Conservation (phyloP, 768 basidiomycete genomes). For the Lepiota venenata region DNA sequence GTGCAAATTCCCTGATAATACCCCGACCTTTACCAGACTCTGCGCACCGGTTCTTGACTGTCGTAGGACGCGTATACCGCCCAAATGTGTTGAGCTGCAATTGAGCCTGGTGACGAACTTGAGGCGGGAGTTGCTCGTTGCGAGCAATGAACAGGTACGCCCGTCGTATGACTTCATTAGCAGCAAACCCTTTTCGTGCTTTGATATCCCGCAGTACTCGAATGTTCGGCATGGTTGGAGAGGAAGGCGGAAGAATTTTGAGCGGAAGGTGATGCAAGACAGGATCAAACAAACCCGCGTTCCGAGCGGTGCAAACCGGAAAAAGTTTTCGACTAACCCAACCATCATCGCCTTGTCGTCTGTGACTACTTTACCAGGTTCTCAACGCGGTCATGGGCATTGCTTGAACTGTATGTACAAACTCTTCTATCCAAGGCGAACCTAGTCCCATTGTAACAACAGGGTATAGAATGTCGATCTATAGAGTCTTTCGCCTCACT, state of each 20-base stretch:
- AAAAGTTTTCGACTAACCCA: neutral
- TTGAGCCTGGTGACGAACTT: constrained; percentile 92
- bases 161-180: constrained; percentile 78
- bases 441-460: neutral
- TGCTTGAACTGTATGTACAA: constrained; percentile 16
- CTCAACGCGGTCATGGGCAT: constrained; percentile 24
- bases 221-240: constrained; percentile 34
- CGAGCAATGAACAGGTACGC: constrained; percentile 94
- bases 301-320: constrained; percentile 31
- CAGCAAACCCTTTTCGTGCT: constrained; percentile 65
- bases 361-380: neutral
- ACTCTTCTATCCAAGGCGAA: neutral
- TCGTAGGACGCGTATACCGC: constrained; percentile 77
- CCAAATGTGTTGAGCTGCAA: constrained; percentile 88
- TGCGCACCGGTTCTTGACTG: constrained; percentile 85
- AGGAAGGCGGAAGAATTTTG: neutral
- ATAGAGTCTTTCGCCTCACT: constrained; percentile 57
- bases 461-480: constrained; percentile 51
- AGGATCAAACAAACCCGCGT: constrained; percentile 24
- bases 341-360: neutral
- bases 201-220: constrained; percentile 75
- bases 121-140: constrained; percentile 83
- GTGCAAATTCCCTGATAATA: constrained; percentile 83
- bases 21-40: constrained; percentile 87
- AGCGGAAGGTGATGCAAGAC: constrained; percentile 21